A percentile compares a stretch with the other conserved stretches of the same genome.
Conservation (phyloP, 1,284 basidiomycete species). For the Chalciporus sp. region DNA sequence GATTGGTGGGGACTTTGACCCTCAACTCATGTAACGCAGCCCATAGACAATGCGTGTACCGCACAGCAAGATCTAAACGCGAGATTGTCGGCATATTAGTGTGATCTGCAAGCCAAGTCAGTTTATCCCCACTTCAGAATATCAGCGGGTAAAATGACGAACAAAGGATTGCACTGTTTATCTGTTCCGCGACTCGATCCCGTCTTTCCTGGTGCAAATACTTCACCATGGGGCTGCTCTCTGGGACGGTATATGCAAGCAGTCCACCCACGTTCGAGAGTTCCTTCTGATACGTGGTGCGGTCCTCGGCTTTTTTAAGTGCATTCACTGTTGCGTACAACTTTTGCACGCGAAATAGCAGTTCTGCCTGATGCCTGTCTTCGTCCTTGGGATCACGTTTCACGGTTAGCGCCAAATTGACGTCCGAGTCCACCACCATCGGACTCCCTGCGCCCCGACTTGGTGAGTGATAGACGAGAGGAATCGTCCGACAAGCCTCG, state of each 20-base stretch:
- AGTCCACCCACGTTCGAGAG: conserved; percentile 73
- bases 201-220: conserved; percentile 76
- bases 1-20: conserved; percentile 46
- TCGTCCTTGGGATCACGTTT: conserved; percentile 33
- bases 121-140: conserved; percentile 3
- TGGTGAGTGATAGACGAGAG: conserved; percentile 47
- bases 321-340: conserved; percentile 57
- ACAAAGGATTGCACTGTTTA: conserved; percentile 85
- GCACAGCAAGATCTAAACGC: conserved; percentile 58
- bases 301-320: conserved; percentile 55
- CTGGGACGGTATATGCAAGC: conserved; percentile 75
- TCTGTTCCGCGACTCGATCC: conserved; percentile 81
- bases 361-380: conserved; percentile 39
- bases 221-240: conserved; percentile 64
- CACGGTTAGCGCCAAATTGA: neutral
- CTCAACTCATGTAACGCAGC: conserved; percentile 50
- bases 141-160: conserved; percentile 32
- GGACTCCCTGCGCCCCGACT: conserved; percentile 3
- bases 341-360: conserved; percentile 63
- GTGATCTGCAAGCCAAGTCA: conserved; percentile 44
- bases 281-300: conserved; percentile 65
- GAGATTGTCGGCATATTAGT: conserved; percentile 55
- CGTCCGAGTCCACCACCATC: conserved; percentile 8
- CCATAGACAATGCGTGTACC: conserved; percentile 65
- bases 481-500: conserved; percentile 75